Conservation (phyloP, 1,139 yeast genomes). For the Yamadazyma jaroonii region DNA sequence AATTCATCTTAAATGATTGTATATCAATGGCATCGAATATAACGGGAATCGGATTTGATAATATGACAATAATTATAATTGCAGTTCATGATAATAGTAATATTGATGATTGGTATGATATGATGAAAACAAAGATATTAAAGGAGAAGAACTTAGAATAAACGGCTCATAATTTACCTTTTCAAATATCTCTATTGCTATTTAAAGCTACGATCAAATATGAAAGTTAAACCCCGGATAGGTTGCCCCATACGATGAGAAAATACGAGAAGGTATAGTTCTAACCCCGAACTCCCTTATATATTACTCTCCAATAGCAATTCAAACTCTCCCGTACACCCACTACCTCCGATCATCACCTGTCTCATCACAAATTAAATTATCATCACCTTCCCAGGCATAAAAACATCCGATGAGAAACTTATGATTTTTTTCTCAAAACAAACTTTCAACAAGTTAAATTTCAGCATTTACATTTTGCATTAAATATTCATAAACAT, state of each 20-base stretch:
- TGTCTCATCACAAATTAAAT: too few relatives aligned
- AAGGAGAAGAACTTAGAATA: constrained; percentile 37
- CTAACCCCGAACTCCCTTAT: background rate
- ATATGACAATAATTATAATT: constrained; percentile 69
- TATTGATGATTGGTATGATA: constrained; percentile 57
- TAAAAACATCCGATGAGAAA: constrained; percentile 3
- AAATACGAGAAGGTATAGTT: too few relatives aligned
- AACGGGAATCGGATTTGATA: constrained; percentile 79
- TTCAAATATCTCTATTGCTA: too few relatives aligned
- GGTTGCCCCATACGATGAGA: too few relatives aligned
- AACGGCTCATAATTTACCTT: too few relatives aligned
- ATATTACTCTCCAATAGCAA: background rate
- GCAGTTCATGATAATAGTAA: constrained; percentile 49
- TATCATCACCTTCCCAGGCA: too few relatives aligned
- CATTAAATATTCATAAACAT: background rate
- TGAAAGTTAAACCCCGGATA: too few relatives aligned
- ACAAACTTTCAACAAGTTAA: background rate
- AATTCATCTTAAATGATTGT: constrained; percentile 60
- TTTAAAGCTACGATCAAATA: too few relatives aligned
- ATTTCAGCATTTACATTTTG: too few relatives aligned
- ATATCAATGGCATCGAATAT: constrained; percentile 69
- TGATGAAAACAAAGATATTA: constrained; percentile 48
- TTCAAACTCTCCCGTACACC: too few relatives aligned
- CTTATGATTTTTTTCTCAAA: constrained; percentile 4
- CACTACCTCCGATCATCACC: background rate